Percentiles rank a stretch among this genome's conserved stretches.
Conservation (phyloP, 805 yeast genomes). For the Nakazawaea siamensis region DNA sequence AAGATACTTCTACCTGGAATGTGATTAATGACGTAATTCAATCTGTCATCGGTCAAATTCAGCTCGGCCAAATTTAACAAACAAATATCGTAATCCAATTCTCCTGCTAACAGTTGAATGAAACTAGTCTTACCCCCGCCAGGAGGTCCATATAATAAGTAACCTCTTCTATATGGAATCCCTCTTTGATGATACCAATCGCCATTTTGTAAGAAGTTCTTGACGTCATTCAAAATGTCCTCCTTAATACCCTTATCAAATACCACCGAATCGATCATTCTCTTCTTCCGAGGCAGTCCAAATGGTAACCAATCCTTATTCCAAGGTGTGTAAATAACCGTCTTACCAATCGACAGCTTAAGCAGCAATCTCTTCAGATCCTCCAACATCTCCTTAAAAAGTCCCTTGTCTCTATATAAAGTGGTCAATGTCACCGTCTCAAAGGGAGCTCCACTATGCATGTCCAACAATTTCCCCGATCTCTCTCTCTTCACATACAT, state of each 20-base stretch:
- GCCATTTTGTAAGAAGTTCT: constrained; percentile 72
- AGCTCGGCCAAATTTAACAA: constrained; percentile 85
- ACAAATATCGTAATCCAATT: constrained; percentile 91
- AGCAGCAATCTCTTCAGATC: constrained; percentile 86
- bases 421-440: constrained; percentile 96
- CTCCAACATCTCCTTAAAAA: constrained; percentile 56
- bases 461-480: constrained; percentile 79
- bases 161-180: constrained; percentile 96
- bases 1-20: constrained; percentile 85
- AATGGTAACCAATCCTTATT: constrained; percentile 99
- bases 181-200: constrained; percentile 94
- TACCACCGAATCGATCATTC: constrained; percentile 79
- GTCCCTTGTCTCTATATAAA: constrained; percentile 65
- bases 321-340: constrained; percentile 89
- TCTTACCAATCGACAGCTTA: constrained; percentile 81
- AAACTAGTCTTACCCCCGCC: constrained; percentile 96
- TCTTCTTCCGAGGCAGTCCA: constrained; percentile 88
- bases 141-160: constrained; percentile 92
- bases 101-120: constrained; percentile 95
- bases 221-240: constrained; percentile 58
- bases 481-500: constrained; percentile 87
- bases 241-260: constrained; percentile 72
- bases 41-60: constrained; percentile 87
- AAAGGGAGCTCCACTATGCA: constrained; percentile 88
- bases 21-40: constrained; percentile 93